phyloP scores from a whole-genome alignment of 169 alveolate species.

The Eimeria mitis region DNA sequence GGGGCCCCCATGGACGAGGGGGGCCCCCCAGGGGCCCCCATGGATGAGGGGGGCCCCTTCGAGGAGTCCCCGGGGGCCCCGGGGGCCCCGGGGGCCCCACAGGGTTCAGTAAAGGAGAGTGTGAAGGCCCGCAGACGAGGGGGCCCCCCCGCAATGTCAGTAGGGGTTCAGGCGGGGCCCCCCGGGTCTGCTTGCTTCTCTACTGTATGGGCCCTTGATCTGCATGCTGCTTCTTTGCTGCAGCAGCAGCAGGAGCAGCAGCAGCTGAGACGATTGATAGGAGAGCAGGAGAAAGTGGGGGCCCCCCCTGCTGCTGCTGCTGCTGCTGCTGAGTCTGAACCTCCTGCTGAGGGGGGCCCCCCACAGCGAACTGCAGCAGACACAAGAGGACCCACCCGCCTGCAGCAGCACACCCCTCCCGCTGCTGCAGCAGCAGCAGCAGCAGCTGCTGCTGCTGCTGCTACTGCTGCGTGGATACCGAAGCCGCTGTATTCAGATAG shows the following conservation, averaged over 20 bases:
- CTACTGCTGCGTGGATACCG: background rate
- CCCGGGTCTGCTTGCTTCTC: background rate
- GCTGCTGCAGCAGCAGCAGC: constrained; percentile 45
- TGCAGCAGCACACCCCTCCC: background rate
- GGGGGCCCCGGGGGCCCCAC: background rate
- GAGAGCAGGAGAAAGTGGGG: background rate
- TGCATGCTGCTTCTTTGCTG: background rate
- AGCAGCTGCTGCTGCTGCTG: constrained; percentile 12
- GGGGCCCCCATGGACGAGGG: background rate
- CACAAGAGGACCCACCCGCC: background rate
- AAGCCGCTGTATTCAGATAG: background rate
- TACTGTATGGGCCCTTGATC: constrained; percentile 10
- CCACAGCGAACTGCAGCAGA: constrained; percentile 5
- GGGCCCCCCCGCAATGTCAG: constrained; percentile 1
- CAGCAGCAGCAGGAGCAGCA: constrained; percentile 3
- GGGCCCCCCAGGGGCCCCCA: constrained; percentile 35
- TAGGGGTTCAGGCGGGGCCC: constrained; percentile 42
- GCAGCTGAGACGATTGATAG: constrained; percentile 4
- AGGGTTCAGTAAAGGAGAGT: background rate
- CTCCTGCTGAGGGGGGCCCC: constrained; percentile 4
- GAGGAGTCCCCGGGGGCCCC: too few species aligned
- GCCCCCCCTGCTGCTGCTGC: constrained; percentile 17
- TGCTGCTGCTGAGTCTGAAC: constrained; percentile 3
- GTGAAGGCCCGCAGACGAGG: background rate
- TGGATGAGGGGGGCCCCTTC: background rate